Percentiles rank a stretch among this genome's conserved stretches.
Evolutionary conservation across 768 basidiomycete genomes (phyloP).

Genomic region (Lactifluus rugatus): DNA sequence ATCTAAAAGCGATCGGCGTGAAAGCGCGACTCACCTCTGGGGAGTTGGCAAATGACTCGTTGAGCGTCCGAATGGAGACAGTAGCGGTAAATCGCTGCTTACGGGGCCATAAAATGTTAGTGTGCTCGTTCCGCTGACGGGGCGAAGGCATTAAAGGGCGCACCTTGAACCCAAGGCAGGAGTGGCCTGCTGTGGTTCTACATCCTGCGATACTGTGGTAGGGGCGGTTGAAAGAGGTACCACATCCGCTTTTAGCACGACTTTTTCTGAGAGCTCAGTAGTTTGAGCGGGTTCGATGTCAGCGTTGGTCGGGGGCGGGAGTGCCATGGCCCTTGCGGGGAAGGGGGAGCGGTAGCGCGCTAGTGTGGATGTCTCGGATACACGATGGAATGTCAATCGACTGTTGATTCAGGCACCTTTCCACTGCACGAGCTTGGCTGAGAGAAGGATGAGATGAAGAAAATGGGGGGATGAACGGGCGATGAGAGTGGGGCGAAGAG

Average conservation of each 20-base stretch:
- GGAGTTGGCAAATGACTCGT: slow-evolving; percentile 26
- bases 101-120: not conserved
- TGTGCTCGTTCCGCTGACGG: not conserved
- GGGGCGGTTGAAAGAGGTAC: not conserved
- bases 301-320: not conserved
- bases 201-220: not conserved
- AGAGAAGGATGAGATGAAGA: not conserved
- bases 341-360: too few relatives aligned
- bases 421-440: not conserved
- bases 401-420: not conserved
- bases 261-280: not conserved
- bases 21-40: slow-evolving; percentile 25
- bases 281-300: not conserved
- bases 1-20: not conserved
- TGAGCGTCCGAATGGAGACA: slow-evolving; percentile 10
- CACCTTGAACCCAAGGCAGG: slow-evolving; percentile 4
- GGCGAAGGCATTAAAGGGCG: not conserved
- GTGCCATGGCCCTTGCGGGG: not conserved
- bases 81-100: slow-evolving; percentile 4
- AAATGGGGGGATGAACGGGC: not conserved
- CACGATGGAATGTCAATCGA: not conserved
- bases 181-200: slow-evolving; percentile 1
- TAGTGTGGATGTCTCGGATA: not conserved
- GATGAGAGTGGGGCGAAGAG: slow-evolving; percentile 2
- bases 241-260: not conserved